Percentiles rank a stretch among this genome's conserved stretches.
Evolutionary conservation across 2,329 filamentous ascomycete genomes (phyloP).

Genomic region (Pseudophaeomoniella oleicola): DNA sequence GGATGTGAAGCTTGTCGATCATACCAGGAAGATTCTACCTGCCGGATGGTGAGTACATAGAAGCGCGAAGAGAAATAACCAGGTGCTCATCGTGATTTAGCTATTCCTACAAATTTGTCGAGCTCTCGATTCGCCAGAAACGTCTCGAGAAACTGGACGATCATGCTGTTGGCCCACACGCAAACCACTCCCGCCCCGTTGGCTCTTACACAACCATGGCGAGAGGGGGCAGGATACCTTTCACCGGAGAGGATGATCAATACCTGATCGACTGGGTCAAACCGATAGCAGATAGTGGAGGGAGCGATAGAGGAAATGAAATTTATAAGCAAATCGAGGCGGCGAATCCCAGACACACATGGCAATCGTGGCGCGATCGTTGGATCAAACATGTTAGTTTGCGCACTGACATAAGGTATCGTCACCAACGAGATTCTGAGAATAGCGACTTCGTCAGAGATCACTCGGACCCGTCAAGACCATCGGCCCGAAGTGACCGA

Average conservation of each 20-base stretch:
- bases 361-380: slow-evolving; percentile 34
- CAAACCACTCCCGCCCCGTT: slow-evolving; percentile 21
- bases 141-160: slow-evolving; percentile 31
- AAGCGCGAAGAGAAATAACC: too few relatives aligned
- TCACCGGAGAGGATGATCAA: slow-evolving; percentile 29
- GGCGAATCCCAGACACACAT: slow-evolving; percentile 26
- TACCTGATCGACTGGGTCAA: slow-evolving; percentile 28
- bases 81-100: slow-evolving; percentile 16
- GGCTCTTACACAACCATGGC: slow-evolving; percentile 23
- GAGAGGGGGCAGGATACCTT: slow-evolving; percentile 18
- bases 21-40: slow-evolving; percentile 34
- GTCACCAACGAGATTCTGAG: too few relatives aligned
- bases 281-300: slow-evolving; percentile 17
- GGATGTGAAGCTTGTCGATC: slow-evolving; percentile 45
- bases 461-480: too few relatives aligned
- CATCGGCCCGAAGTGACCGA: too few relatives aligned
- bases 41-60: slow-evolving; percentile 28
- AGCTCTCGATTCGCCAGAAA: slow-evolving; percentile 35
- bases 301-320: slow-evolving; percentile 22
- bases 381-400: slow-evolving; percentile 27
- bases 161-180: slow-evolving; percentile 29
- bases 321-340: slow-evolving; percentile 29
- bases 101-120: slow-evolving; percentile 44
- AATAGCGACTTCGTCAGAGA: too few relatives aligned
- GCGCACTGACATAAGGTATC: too few relatives aligned